Evolutionary conservation across 169 alveolate genomes (phyloP), one percentile per base, ranked within the genome.

Genomic region (Babesia gibsoni): DNA sequence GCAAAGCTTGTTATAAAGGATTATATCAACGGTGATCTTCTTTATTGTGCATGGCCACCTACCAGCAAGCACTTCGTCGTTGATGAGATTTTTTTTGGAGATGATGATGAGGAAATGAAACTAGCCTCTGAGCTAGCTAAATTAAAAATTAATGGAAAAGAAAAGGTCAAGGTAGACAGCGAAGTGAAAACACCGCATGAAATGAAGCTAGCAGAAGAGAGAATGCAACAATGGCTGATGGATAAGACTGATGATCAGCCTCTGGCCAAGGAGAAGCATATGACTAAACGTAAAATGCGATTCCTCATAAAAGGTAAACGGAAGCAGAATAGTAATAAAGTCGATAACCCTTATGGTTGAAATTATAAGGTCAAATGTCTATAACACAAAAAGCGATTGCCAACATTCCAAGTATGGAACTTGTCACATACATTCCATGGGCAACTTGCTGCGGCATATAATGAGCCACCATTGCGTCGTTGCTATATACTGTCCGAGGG

Each of bases 1-100:
- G 96, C 98, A 1, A 94, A 93, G 84, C 72, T 96, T 73, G 91
- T 98, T 27, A 81, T 97, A 50, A 92, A 91, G 57, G 99, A 98
- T 83, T 95, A 92, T 82, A 91, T 93, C 59, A 82, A 93, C 43
- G 99, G 99, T 7, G 92, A 91, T 49, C 83, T 98, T 58, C 83
- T 93, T 12, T 95, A 59, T 27, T 77, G 91, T 43, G 80, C 77
- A 41, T 66, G 69, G 48, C 77, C 88, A 52, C 93, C 93, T 10
- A 22, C 36, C 22, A 45, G 22, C 35, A 61, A 45, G 29, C 72
- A 18, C n/a, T 4, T n/a, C 20, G 43, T 30, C 29, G 52, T 36
- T 41, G 41, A 0, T 16, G 41, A n/a, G 12, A 5, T n/a, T 30
- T 45, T 27, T 1, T 7, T 14, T 16, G 37, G 35, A 16, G 67